Evolutionary conservation across 495 filamentous ascomycete genomes (phyloP).

Genomic region (Penicillium mononematosum): DNA sequence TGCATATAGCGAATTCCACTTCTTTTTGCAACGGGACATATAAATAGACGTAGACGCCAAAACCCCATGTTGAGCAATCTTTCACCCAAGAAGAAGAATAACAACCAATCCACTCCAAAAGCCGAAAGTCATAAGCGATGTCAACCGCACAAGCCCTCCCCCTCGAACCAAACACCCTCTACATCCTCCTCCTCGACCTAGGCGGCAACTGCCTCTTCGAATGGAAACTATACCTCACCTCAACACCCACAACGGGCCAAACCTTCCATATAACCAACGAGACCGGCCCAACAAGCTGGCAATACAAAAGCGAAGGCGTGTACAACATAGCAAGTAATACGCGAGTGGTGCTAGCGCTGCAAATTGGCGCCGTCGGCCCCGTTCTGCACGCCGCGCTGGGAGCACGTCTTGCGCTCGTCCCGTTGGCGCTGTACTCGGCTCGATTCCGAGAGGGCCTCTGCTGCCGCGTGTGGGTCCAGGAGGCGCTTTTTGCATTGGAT

Average conservation of each 20-base stretch:
- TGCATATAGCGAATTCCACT: background rate
- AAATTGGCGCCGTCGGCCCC: slow-evolving; percentile 23
- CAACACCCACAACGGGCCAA: slow-evolving; percentile 13
- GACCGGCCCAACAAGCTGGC: slow-evolving; percentile 11
- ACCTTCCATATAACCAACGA: slow-evolving; percentile 23
- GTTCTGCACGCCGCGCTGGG: slow-evolving; percentile 21
- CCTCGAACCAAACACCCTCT: slow-evolving; percentile 16
- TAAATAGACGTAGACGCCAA: background rate
- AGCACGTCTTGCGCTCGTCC: slow-evolving; percentile 17
- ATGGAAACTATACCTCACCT: slow-evolving; percentile 28
- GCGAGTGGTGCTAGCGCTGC: slow-evolving; percentile 20
- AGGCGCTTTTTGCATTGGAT: slow-evolving; percentile 29
- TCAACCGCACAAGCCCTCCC: background rate
- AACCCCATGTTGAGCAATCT: background rate
- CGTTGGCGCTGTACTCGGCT: slow-evolving; percentile 19
- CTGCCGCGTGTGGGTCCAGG: slow-evolving; percentile 29
- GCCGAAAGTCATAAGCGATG: background rate
- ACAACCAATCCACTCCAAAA: background rate
- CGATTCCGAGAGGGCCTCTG: slow-evolving; percentile 23
- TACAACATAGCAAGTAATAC: slow-evolving; percentile 2
- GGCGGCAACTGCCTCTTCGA: slow-evolving; percentile 23
- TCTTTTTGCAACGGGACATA: no score
- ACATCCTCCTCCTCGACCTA: slow-evolving; percentile 25
- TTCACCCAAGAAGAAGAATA: background rate
- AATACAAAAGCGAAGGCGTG: slow-evolving; percentile 16